Evolutionary conservation across 208 protist species (phyloP), one percentile per base, ranked within the genome.

Genomic region (Wallacemonas sp.): DNA sequence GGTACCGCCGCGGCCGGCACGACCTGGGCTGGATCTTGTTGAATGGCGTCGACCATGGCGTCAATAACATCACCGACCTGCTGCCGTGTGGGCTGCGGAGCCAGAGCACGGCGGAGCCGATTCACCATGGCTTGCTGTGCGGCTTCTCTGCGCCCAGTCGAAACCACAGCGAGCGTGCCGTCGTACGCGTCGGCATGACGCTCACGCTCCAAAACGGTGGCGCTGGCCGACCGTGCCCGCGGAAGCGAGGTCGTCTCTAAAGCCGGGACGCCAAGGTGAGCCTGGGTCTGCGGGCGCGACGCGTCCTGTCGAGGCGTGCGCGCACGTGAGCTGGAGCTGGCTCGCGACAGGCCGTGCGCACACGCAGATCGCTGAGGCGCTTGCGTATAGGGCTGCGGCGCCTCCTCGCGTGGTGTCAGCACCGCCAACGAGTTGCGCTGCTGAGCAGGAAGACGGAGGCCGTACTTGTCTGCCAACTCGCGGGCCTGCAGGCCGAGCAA

Each of bases 11-110:
- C 14, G 5, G 28, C 30, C 14, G 21, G 22, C 34, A 39, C 31
- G 4, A 41, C 59, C 11, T 41, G 54, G 0, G 33, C 12, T 3
- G 46, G 51, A 34, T 89, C 72, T 2, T 62, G 45, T 56, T 80
- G 56, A 8, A 86, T 58, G 11, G 68, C 68, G 11, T 9, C 24
- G 45, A 94, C 79, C 88, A 94, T 94, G 0, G 84, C 79, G 60
- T 94, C 76, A 2, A 94, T 77, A 2, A 94, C 78, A 39, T 89
- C 75, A 14, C 75, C 75, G 9, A 90, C 34, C 28, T 84, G 75
- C 58, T 74, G 62, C 21, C 77, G 62, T 2, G 75, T 73, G 1
- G 88, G 88, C 26, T 58, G 69, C 19, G 88, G 88, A 3, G 82
- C 88, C 47, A 94, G 72, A 11, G 88, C 76, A 5, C 88, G 84